A percentile compares a stretch with the other conserved stretches of the same genome.
phyloP scores from a whole-genome alignment of 768 basidiomycete genomes.

The Boletus edulis region DNA sequence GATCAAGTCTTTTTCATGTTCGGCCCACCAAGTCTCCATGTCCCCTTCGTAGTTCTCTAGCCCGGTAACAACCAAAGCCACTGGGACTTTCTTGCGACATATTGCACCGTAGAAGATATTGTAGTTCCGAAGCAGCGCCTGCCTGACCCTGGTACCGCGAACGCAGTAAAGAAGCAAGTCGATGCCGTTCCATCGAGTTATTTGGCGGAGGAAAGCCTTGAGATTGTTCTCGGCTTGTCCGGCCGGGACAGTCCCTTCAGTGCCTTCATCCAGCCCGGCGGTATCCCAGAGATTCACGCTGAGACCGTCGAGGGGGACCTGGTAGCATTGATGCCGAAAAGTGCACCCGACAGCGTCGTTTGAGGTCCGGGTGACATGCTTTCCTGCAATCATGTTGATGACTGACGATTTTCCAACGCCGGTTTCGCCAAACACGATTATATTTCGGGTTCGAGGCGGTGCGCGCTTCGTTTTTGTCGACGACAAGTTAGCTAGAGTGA shows the following conservation, averaged over 20 bases:
- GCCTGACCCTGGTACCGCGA: slow-evolving; percentile 32
- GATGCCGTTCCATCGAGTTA: slow-evolving; percentile 28
- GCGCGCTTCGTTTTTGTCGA: slow-evolving; percentile 7
- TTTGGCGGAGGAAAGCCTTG: slow-evolving; percentile 32
- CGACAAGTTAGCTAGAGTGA: not conserved
- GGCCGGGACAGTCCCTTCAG: slow-evolving; percentile 27
- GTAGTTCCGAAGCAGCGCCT: slow-evolving; percentile 28
- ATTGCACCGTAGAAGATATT: slow-evolving; percentile 28
- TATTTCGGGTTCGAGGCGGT: slow-evolving; percentile 23
- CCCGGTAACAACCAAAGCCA: slow-evolving; percentile 35
- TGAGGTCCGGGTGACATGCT: slow-evolving; percentile 27
- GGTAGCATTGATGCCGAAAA: slow-evolving; percentile 24
- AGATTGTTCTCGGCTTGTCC: slow-evolving; percentile 24
- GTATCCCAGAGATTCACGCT: slow-evolving; percentile 32
- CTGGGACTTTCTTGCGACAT: slow-evolving; percentile 30
- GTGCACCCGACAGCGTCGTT: slow-evolving; percentile 36
- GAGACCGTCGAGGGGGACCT: slow-evolving; percentile 16
- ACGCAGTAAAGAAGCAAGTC: slow-evolving; percentile 34
- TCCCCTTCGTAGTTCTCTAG: slow-evolving; percentile 34
- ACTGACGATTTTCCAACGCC: slow-evolving; percentile 42
- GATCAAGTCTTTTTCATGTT: slow-evolving; percentile 32
- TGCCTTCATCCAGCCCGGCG: slow-evolving; percentile 31
- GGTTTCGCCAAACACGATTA: slow-evolving; percentile 42
- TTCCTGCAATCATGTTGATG: slow-evolving; percentile 37
- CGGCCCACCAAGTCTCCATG: slow-evolving; percentile 39